Evolutionary conservation across 2,329 filamentous ascomycete species (phyloP).

Genomic region (Scopulariopsis brevicaulis): DNA sequence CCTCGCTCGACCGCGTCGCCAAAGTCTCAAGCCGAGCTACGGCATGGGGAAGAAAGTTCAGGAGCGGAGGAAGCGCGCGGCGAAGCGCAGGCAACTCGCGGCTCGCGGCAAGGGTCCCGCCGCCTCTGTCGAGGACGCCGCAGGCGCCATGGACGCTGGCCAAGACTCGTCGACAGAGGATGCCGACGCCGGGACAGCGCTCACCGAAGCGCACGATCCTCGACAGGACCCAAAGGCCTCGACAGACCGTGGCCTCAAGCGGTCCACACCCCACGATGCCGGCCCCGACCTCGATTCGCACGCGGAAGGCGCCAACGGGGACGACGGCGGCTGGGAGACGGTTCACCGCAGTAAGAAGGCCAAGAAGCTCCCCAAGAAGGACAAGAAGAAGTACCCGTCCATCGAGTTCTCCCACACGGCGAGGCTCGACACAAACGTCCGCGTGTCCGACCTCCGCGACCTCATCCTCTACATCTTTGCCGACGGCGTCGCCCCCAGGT

Average conservation of each 20-base stretch:
- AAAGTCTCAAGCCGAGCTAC: neutral
- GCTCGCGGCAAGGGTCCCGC: constrained; percentile 6
- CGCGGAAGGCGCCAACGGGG: constrained; percentile 2
- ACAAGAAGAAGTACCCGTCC: constrained; percentile 45
- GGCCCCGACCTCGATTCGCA: constrained; percentile 20
- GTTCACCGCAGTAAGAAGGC: constrained; percentile 44
- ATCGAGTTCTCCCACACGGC: constrained; percentile 46
- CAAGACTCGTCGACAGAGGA: neutral
- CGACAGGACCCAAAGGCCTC: neutral
- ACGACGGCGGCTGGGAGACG: constrained; percentile 37
- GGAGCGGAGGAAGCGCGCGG: constrained; percentile 10
- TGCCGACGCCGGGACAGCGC: neutral
- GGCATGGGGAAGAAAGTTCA: constrained; percentile 14
- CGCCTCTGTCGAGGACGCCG: neutral
- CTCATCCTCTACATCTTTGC: constrained; percentile 57
- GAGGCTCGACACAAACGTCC: constrained; percentile 49
- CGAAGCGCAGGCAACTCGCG: constrained; percentile 6
- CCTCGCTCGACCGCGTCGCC: neutral
- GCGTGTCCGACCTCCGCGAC: constrained; percentile 50
- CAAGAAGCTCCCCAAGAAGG: constrained; percentile 47
- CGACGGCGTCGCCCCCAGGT: constrained; percentile 52
- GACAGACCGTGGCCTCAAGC: constrained; percentile 28
- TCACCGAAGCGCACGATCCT: neutral
- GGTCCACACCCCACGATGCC: constrained; percentile 33
- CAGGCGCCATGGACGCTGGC: neutral